Evolutionary conservation across 2,329 filamentous ascomycete species (phyloP), one percentile per base, ranked within the genome.

Genomic region (Sclerotinia sclerotiorum): DNA sequence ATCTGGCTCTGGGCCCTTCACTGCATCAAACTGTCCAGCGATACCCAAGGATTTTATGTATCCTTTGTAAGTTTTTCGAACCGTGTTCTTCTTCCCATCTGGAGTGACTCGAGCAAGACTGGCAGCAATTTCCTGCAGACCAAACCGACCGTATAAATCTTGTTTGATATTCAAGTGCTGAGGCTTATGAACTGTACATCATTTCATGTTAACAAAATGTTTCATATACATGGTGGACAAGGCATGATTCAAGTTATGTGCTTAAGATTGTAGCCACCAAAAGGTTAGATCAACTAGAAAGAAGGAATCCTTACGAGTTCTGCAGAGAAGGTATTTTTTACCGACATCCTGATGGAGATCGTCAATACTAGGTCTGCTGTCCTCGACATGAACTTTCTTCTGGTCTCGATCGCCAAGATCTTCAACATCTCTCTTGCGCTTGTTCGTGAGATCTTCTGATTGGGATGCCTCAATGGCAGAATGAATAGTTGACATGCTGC

Each of bases 21-120:
- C 79, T 4, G 81, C 80, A 73, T 89, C 87, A 73, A 88, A 90
- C 69, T 87, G 84, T 13, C 87, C 87, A 65, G 83, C 84, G 35
- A 90, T 81, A 48, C 85, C 86, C 44, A 89, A 79, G 57, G 83
- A 84, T 80, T 89, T 89, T 77, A 90, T 87, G 72, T 89, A 86
- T 65, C 87, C 87, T 78, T 90, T 90, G 80, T 89, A 90, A 21
- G 87, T 89, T 77, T 89, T 89, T 35, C 87, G 84, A 61, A 90
- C 81, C 71, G 85, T 85, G 75, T 89, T 89, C 81, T 89, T 89
- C 77, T 88, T 85, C 13, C 87, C 87, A 76, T 88, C 88, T 19
- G 87, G 85, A 75, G 88, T 85, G 65, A 85, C 85, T 70, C 87
- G 84, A 70, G 87, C 87, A 52, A 89, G 86, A 72, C 87, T 84